Conservation (phyloP, 2,329 filamentous ascomycete genomes). For the Fusarium tanahbumbuense region DNA sequence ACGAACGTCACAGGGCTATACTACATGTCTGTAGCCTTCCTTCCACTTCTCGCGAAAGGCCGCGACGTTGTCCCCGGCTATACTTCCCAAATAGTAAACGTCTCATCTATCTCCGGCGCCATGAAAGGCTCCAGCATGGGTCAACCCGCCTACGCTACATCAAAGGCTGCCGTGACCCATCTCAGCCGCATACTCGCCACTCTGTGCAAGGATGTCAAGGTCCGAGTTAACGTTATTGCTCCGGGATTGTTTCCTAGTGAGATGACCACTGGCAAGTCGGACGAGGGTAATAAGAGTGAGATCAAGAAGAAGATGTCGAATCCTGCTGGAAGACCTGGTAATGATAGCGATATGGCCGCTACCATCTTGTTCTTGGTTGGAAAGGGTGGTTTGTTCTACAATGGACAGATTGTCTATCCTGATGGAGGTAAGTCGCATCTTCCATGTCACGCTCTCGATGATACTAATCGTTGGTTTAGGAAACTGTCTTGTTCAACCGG, state of each 20-base stretch:
- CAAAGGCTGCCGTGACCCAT: slow-evolving; percentile 7
- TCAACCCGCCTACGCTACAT: background rate
- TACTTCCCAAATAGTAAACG: background rate
- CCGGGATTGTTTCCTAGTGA: slow-evolving; percentile 7
- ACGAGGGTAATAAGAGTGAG: slow-evolving; percentile 2
- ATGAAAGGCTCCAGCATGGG: slow-evolving; percentile 19
- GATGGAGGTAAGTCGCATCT: background rate
- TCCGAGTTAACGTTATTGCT: slow-evolving; percentile 9
- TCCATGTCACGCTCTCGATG: too few relatives aligned
- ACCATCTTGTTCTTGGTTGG: slow-evolving; percentile 8
- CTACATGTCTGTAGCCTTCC: slow-evolving; percentile 12
- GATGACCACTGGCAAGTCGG: slow-evolving; percentile 5
- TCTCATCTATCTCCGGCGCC: background rate
- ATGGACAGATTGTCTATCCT: slow-evolving; percentile 7
- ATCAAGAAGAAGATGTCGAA: slow-evolving; percentile 7
- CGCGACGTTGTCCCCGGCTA: background rate
- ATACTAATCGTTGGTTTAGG: background rate
- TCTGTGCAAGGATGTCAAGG: slow-evolving; percentile 11
- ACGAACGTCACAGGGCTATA: slow-evolving; percentile 9
- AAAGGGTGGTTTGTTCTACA: slow-evolving; percentile 14
- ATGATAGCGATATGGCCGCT: slow-evolving; percentile 15
- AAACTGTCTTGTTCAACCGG: background rate
- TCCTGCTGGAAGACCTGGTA: background rate
- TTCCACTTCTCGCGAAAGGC: background rate
- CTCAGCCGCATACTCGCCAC: slow-evolving; percentile 20